Evolutionary conservation across 257 asterid genomes (phyloP).

Genomic region (Solanum etuberosum): DNA sequence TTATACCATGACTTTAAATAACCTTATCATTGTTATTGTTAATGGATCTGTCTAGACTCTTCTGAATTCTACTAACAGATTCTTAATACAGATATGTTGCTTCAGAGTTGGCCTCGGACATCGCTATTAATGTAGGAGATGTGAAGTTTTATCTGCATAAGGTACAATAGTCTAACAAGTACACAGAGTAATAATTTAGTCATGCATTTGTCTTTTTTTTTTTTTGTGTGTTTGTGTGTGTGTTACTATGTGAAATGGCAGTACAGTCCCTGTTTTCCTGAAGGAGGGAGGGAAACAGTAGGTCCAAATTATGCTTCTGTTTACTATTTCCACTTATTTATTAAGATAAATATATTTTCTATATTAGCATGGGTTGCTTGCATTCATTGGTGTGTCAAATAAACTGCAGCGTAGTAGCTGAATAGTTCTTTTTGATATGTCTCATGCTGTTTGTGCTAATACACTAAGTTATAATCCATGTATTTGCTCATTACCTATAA

Average conservation of each 20-base stretch:
- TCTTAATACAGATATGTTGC: slow-evolving; percentile 61
- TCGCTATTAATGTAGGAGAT: slow-evolving; percentile 53
- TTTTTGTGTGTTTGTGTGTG: background rate
- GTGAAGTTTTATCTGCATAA: slow-evolving; percentile 78
- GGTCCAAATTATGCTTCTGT: background rate
- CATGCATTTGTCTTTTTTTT: background rate
- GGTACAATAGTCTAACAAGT: slow-evolving; percentile 34
- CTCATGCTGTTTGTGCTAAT: background rate
- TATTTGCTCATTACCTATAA: background rate
- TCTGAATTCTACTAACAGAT: background rate
- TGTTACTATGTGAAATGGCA: background rate
- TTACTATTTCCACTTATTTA: background rate
- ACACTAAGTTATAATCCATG: background rate
- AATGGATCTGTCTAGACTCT: background rate
- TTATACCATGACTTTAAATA: background rate
- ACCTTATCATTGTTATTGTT: background rate
- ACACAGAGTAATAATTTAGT: background rate
- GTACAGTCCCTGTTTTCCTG: background rate
- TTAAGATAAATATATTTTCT: background rate
- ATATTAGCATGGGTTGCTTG: background rate
- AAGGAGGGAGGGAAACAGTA: background rate
- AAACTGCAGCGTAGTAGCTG: background rate
- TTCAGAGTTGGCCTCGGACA: slow-evolving; percentile 76
- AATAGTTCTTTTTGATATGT: background rate
- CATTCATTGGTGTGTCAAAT: background rate